Evolutionary conservation across 768 basidiomycete genomes (phyloP), one percentile per base, ranked within the genome.

Genomic region (Dentipellis sp.): DNA sequence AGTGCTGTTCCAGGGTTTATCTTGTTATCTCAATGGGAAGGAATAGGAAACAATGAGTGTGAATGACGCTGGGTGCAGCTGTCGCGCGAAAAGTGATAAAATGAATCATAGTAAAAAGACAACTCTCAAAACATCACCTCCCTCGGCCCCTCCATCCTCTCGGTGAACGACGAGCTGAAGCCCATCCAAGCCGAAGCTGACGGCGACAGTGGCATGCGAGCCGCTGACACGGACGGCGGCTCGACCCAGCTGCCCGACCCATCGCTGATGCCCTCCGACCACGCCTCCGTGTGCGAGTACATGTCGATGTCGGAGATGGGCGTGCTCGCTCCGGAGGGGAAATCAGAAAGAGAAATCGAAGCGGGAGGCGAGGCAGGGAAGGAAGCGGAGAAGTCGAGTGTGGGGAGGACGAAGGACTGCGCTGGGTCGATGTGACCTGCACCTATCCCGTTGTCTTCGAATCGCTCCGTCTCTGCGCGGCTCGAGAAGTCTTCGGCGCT

Each of bases 321-420:
- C 10, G 21, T 21, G 4, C 53, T 59, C 34, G 58, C 17, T 17
- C 29, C 38, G 12, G 55, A 52, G 6, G 53, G 39, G 29, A 23
- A 58, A 55, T 17, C 58, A 48, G 23, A 59, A 35, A 62, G 52
- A 10, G 60, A 42, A 23, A 61, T 54, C 40, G 59, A 62, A 10
- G 60, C 56, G 49, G 55, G 53, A 1, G 58, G 19, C 14, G 62
- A 47, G 10, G 55, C 67, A 42, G 69, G 56, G 65, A 77, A 78
- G 8, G 74, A 69, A 5, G 82, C 77, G 0, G 86, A 86, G 59
- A 88, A 78, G 66, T 90, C 87, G 53, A 91, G 75, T 1, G 81
- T 86, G 4, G 90, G 89, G n/a, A 91, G 71, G 10, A 92, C 69
- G 56, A 94, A 79, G 2, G 88, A 87, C 17, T 79, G 72, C 3